These are phyloP conservation scores for Ceriops tagal DNA, from an alignment of 345 rosid genomes.

Conservation along the genomic window DNA sequence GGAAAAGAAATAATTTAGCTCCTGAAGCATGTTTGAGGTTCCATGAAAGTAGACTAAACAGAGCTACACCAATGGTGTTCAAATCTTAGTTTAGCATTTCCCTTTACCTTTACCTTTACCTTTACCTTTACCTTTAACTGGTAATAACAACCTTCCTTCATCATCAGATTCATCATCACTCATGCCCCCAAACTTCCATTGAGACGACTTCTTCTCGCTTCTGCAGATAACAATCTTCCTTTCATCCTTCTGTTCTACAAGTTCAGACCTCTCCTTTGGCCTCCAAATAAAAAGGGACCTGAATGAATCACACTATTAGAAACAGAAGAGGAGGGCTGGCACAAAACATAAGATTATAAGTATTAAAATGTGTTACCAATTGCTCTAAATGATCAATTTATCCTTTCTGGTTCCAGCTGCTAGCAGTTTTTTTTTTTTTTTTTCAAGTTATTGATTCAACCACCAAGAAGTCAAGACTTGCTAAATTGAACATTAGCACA, in stretches of 20 bases:
- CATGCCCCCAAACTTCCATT: slow-evolving; percentile 34
- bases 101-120: too few relatives aligned
- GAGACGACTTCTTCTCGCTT: slow-evolving; percentile 46
- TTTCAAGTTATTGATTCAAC: too few relatives aligned
- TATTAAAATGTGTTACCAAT: not conserved
- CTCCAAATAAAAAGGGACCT: slow-evolving; percentile 95
- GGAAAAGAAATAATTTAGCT: too few relatives aligned
- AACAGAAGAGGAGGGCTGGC: not conserved
- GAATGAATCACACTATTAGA: slow-evolving; percentile 14
- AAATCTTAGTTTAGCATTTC: too few relatives aligned
- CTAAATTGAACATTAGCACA: too few relatives aligned
- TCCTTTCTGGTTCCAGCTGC: too few relatives aligned
- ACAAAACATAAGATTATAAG: not conserved
- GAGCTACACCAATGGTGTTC: too few relatives aligned
- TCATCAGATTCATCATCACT: slow-evolving; percentile 62
- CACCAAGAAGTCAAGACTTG: too few relatives aligned
- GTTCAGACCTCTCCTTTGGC: slow-evolving; percentile 55
- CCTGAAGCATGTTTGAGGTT: too few relatives aligned
- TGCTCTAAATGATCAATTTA: not conserved
- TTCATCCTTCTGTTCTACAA: slow-evolving; percentile 48
- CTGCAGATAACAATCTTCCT: slow-evolving; percentile 54
- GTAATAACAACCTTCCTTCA: slow-evolving; percentile 12
- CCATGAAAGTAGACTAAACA: too few relatives aligned
- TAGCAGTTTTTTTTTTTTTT: too few relatives aligned
- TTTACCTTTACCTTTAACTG: too few relatives aligned